Evolutionary conservation across 2,329 filamentous ascomycete genomes (phyloP).

Genomic region (Pseudocercospora ulei): DNA sequence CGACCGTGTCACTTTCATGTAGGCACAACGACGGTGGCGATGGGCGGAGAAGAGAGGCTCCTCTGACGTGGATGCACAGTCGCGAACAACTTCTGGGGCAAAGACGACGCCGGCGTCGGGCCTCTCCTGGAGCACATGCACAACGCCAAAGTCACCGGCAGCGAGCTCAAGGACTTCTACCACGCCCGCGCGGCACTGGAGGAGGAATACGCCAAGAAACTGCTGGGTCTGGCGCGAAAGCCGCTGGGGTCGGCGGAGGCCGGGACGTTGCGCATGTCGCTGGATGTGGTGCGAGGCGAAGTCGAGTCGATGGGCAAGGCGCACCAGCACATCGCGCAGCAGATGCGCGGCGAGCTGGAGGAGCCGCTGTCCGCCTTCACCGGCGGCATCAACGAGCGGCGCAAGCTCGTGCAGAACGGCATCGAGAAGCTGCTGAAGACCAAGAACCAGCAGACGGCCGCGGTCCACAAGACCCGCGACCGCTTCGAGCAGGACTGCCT

Average conservation of each 20-base stretch:
- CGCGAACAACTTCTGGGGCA: slow-evolving; percentile 99
- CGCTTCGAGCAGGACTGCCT: slow-evolving; percentile 95
- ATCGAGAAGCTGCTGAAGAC: slow-evolving; percentile 90
- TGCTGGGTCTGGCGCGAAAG: slow-evolving; percentile 77
- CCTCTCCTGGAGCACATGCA: slow-evolving; percentile 92
- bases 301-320: slow-evolving; percentile 90
- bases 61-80: slow-evolving; percentile 48
- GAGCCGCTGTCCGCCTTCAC: slow-evolving; percentile 86
- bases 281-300: slow-evolving; percentile 81
- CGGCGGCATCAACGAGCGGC: slow-evolving; percentile 87
- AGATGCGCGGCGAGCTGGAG: slow-evolving; percentile 94
- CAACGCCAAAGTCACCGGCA: slow-evolving; percentile 83
- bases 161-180: slow-evolving; percentile 90
- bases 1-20: slow-evolving; percentile 35
- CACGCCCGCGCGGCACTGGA: slow-evolving; percentile 82
- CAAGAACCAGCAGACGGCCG: slow-evolving; percentile 81
- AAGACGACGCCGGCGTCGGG: slow-evolving; percentile 89
- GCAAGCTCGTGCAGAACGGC: slow-evolving; percentile 89
- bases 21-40: slow-evolving; percentile 9
- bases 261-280: slow-evolving; percentile 69
- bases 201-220: slow-evolving; percentile 88
- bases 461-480: slow-evolving; percentile 91
- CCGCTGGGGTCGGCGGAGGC: slow-evolving; percentile 77
- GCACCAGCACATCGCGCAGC: slow-evolving; percentile 75
- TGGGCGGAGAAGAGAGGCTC: neutral